Percentiles rank a stretch among this genome's conserved stretches.
Evolutionary conservation across 164 flowering plant genomes (phyloP).

Genomic region (Dillenia suffruticosa): DNA sequence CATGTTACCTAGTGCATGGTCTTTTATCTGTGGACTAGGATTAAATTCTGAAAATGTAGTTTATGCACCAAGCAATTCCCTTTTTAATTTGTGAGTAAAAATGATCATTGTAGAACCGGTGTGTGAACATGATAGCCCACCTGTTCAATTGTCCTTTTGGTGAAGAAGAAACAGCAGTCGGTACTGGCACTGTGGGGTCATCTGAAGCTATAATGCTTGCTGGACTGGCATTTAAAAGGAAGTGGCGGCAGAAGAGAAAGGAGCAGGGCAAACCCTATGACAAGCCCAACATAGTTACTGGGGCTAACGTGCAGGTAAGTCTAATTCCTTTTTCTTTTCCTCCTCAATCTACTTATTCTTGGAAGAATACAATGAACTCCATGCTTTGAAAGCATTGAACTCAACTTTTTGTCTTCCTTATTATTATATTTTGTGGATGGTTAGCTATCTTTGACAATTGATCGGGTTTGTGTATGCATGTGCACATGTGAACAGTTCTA

Average conservation of each 20-base stretch:
- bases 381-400: too few relatives aligned
- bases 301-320: slow-evolving; percentile 31
- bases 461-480: too few relatives aligned
- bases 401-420: too few relatives aligned
- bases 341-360: background rate
- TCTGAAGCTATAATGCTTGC: slow-evolving; percentile 37
- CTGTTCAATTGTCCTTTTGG: slow-evolving; percentile 33
- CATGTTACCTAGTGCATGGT: slow-evolving; percentile 5
- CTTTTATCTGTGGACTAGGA: too few relatives aligned
- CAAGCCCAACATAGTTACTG: slow-evolving; percentile 33
- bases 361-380: background rate
- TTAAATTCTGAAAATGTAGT: too few relatives aligned
- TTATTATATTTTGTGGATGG: too few relatives aligned
- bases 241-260: slow-evolving; percentile 28
- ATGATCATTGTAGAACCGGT: slow-evolving; percentile 20
- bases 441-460: too few relatives aligned
- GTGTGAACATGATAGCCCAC: slow-evolving; percentile 35
- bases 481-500: too few relatives aligned
- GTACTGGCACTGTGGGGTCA: slow-evolving; percentile 32
- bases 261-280: slow-evolving; percentile 22
- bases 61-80: too few relatives aligned
- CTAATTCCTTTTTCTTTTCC: background rate
- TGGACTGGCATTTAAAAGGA: slow-evolving; percentile 28
- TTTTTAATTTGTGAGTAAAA: too few relatives aligned
- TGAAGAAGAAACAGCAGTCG: slow-evolving; percentile 25